Evolutionary conservation across 169 alveolate species (phyloP).

Genomic region (Eimeria praecox): DNA sequence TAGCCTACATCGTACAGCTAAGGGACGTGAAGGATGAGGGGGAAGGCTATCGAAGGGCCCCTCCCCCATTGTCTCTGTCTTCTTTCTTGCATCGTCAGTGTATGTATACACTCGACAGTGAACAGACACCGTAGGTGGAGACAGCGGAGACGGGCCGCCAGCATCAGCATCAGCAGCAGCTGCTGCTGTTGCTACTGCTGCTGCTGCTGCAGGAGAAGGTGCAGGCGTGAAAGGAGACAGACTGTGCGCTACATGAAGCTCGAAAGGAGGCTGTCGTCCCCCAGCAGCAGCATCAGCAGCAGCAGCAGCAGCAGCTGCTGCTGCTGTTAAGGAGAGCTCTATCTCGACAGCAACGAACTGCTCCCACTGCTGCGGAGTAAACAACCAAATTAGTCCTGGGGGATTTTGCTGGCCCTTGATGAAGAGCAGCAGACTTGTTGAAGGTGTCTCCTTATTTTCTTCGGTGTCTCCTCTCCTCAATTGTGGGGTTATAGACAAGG

Average conservation of each 20-base stretch:
- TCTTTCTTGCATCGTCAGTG: not conserved
- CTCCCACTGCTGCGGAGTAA: slow-evolving; percentile 33
- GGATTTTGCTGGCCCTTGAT: not conserved
- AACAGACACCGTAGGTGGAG: slow-evolving; percentile 54
- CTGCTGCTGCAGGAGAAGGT: not conserved
- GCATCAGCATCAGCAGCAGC: not conserved
- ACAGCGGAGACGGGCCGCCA: not conserved
- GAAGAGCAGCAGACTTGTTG: not conserved
- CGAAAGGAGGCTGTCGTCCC: not conserved
- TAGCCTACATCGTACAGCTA: slow-evolving; percentile 41
- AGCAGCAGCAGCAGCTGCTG: slow-evolving; percentile 33
- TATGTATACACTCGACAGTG: slow-evolving; percentile 42
- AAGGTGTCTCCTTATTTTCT: not conserved
- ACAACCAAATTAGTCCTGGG: not conserved
- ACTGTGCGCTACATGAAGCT: not conserved
- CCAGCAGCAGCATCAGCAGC: slow-evolving; percentile 37
- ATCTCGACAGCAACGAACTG: slow-evolving; percentile 8
- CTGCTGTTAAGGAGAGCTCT: slow-evolving; percentile 19
- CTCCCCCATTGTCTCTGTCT: not conserved
- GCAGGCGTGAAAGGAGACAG: not conserved
- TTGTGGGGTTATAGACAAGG: not conserved
- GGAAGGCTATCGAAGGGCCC: not conserved
- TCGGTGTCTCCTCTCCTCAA: not conserved
- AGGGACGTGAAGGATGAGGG: not conserved
- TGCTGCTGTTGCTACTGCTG: not conserved